Base-by-base conservation (phyloP, 148 eudicot genomes). In the Vaccinium myrtillus region DNA sequence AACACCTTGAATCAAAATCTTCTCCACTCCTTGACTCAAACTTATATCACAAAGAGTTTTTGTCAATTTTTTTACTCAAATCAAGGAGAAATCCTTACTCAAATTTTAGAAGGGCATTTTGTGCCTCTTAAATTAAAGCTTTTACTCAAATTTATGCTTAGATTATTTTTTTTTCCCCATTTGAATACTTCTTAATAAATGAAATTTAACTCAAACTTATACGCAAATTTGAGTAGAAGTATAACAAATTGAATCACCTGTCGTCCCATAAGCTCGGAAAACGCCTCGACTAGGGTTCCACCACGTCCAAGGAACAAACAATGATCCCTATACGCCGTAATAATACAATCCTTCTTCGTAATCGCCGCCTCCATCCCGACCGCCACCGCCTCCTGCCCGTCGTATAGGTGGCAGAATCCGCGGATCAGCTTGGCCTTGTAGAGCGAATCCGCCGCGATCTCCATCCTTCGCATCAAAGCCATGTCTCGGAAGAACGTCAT, bases 361-460 rank as follows among this genome's bases (percentile, higher is more conserved):
- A 95, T 95, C 0, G 98, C 98, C 0, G 98, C 90, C 39, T 95
- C 98, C 98, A 97, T 95, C 0, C 99, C 99, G 0, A 94, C 87
- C 0, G 95, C 90, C 0, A 97, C 99, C 12, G 99, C 99, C 49
- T 97, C 99, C 63, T 97, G 99, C 0, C 99, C 99, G 83, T 97
- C 98, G 86, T 97, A 97, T 0, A 97, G 91, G 65, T 97, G 99
- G 81, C 98, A 95, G 75, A 97, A 97, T 0, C 99, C 99, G 3
- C 99, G 93, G 75, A 97, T 95, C 1, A 97, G 91, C 27, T 94
- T 94, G 2, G 98, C 89, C 25, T 95, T 97, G 93, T 97, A 97
- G 13, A 96, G 93, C 0, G 97, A 93, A 74, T 96, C 99, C n/a
- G 98, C 94, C 3, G 99, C 98, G 91, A 96, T 96, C 86, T 96